A percentile compares a stretch with the other conserved stretches of the same genome.
phyloP scores from a whole-genome alignment of 2,329 filamentous ascomycete species.

The Cytospora piceicola region DNA sequence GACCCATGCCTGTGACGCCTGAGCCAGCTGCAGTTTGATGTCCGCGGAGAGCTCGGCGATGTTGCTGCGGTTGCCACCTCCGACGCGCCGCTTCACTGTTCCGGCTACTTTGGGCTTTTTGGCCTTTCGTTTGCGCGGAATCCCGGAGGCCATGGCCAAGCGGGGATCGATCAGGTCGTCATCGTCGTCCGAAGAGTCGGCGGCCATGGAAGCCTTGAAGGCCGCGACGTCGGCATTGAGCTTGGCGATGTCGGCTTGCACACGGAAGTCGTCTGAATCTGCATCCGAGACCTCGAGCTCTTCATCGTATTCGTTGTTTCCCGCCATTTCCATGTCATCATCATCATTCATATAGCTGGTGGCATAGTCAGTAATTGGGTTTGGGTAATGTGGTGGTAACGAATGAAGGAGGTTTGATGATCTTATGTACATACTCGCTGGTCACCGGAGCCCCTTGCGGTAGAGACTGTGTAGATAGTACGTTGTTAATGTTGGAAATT shows the following conservation, averaged over 20 bases:
- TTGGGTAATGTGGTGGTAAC: not conserved
- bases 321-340: slow-evolving; percentile 32
- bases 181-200: slow-evolving; percentile 24
- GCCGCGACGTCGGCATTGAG: slow-evolving; percentile 43
- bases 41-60: slow-evolving; percentile 71
- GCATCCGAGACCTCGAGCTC: slow-evolving; percentile 40
- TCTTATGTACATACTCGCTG: slow-evolving; percentile 20
- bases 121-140: slow-evolving; percentile 29
- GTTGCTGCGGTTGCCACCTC: slow-evolving; percentile 53
- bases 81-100: slow-evolving; percentile 34
- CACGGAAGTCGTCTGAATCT: slow-evolving; percentile 48
- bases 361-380: not conserved
- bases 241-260: slow-evolving; percentile 44
- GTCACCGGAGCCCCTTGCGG: slow-evolving; percentile 13
- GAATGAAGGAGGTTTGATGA: not conserved
- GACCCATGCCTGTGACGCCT: slow-evolving; percentile 71
- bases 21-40: slow-evolving; percentile 68
- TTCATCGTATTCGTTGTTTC: slow-evolving; percentile 28
- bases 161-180: slow-evolving; percentile 23
- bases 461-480: slow-evolving; percentile 23
- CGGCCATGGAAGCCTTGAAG: slow-evolving; percentile 38
- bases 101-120: slow-evolving; percentile 24
- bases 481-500: slow-evolving; percentile 26
- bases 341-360: slow-evolving; percentile 30
- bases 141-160: slow-evolving; percentile 21